phyloP scores from a whole-genome alignment of 192 early-diverging fungal species.

The Allomyces javanicus region DNA sequence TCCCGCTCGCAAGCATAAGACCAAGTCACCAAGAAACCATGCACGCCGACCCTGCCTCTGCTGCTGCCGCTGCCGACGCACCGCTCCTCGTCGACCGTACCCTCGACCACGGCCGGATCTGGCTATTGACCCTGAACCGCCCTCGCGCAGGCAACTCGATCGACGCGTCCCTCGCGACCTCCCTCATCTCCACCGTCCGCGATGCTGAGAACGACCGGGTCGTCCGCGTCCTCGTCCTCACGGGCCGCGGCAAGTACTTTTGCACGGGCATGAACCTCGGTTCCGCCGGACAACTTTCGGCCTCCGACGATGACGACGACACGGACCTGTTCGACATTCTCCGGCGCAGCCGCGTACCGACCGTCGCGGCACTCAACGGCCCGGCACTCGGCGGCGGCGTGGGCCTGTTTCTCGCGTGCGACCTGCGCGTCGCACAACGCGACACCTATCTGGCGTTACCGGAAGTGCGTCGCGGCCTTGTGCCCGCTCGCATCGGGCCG shows the following conservation, averaged over 20 bases:
- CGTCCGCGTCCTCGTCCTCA: conserved; percentile 31
- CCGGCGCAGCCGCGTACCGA: conserved; percentile 21
- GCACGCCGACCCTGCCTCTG: too few species aligned
- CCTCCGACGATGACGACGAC: background rate
- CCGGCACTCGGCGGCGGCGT: conserved; percentile 41
- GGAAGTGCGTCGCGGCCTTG: conserved; percentile 35
- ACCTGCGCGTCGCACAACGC: conserved; percentile 26
- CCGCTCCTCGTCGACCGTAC: too few species aligned
- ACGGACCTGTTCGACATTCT: conserved; percentile 18
- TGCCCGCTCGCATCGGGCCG: conserved; percentile 46
- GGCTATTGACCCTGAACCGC: conserved; percentile 21
- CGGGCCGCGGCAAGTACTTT: conserved; percentile 41
- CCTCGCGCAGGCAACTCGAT: conserved; percentile 33
- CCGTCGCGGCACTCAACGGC: conserved; percentile 38
- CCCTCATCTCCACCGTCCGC: conserved; percentile 18
- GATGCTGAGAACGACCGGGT: conserved; percentile 18
- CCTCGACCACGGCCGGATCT: too few species aligned
- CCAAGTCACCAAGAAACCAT: too few species aligned
- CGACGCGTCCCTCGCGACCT: conserved; percentile 18
- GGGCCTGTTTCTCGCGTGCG: conserved; percentile 29
- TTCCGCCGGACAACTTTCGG: too few species aligned
- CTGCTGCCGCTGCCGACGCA: too few species aligned
- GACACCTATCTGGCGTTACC: conserved; percentile 28
- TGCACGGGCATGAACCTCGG: conserved; percentile 41
- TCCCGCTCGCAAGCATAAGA: too few species aligned